Evolutionary conservation across 2,329 filamentous ascomycete genomes (phyloP).

Genomic region (Blumeria hordei): DNA sequence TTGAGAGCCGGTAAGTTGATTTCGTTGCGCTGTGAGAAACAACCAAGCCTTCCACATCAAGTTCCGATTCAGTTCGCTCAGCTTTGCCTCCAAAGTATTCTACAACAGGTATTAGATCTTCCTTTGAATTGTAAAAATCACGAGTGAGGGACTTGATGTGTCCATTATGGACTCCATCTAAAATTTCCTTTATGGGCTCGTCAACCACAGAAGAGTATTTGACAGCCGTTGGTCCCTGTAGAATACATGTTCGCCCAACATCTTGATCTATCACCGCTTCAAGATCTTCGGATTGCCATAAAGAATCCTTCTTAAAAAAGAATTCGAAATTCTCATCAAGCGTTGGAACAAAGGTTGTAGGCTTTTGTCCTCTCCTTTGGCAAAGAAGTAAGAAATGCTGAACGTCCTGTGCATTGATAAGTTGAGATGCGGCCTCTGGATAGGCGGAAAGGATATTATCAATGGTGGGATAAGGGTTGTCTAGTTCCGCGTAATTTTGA

Average conservation of each 20-base stretch:
- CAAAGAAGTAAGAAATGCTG: conserved; percentile 91
- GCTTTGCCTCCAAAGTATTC: conserved; percentile 93
- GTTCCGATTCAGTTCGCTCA: conserved; percentile 42
- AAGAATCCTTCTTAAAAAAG: conserved; percentile 99
- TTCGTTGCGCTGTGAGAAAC: conserved; percentile 59
- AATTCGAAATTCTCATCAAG: conserved; percentile 95
- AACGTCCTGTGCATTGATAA: conserved; percentile 95
- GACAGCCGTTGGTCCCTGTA: conserved; percentile 82
- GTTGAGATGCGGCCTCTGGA: conserved; percentile 65
- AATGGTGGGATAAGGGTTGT: conserved; percentile 55
- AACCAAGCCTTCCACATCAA: conserved; percentile 67
- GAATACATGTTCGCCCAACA: conserved; percentile 82
- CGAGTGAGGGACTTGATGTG: conserved; percentile 61
- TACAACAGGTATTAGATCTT: conserved; percentile 52
- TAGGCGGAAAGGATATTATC: conserved; percentile 62
- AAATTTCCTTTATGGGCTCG: conserved; percentile 83
- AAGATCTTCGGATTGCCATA: conserved; percentile 96
- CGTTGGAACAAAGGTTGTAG: conserved; percentile 84
- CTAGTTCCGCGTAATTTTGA: conserved; percentile 73
- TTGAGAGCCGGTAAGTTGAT: conserved; percentile 62
- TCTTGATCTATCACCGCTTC: conserved; percentile 92
- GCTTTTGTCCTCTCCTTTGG: conserved; percentile 81
- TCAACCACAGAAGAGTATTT: conserved; percentile 77
- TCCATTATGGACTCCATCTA: conserved; percentile 69
- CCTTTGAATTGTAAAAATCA: conserved; percentile 58